Base-by-base conservation (phyloP, 2,329 filamentous ascomycete genomes). In the Tolypocladium sp. region DNA sequence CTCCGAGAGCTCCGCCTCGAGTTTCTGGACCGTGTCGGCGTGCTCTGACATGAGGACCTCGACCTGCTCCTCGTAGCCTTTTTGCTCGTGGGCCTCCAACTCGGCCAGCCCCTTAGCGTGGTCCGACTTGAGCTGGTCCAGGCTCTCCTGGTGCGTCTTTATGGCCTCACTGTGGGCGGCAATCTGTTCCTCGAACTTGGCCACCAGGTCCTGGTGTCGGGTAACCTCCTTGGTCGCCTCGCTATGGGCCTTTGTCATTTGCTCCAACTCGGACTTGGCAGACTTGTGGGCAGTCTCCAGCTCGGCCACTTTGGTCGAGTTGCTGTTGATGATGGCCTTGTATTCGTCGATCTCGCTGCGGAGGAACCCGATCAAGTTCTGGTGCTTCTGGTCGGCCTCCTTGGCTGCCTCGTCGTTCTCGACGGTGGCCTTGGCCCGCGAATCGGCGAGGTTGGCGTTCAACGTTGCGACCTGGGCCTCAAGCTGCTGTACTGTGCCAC, bases 301-400 rank as follows among this genome's bases (percentile, higher is more conserved):
- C 63, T 89, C 83, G 3, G 85, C 80, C 37, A 96, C 86, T 66
- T 87, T 90, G 44, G 81, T 70, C 15, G 85, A 79, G 66, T 92
- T 90, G 64, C 78, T 81, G 63, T 82, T 81, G 66, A 95, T 87
- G 42, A 89, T 83, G 4, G 81, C 76, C 74, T 90, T 92, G 75
- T 96, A 92, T 69, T 91, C 86, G 57, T 92, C 86, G 57, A 97
- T 87, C 69, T 96, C 88, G 60, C 76, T 80, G 62, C 89, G 88
- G 49, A 97, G 74, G 52, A 78, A 79, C 41, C 79, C 76, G 40
- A 90, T 76, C 55, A 87, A 75, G 41, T 82, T 78, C 60, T 87
- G 76, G 61, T 90, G 85, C 68, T 82, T 80, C 46, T 73, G 72
- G 41, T 81, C 74, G 2, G 72, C 76, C 61, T 84, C 81, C 58